Base-by-base conservation (phyloP, 2,329 filamentous ascomycete species). In the Penicillium fuscoglaucum region DNA sequence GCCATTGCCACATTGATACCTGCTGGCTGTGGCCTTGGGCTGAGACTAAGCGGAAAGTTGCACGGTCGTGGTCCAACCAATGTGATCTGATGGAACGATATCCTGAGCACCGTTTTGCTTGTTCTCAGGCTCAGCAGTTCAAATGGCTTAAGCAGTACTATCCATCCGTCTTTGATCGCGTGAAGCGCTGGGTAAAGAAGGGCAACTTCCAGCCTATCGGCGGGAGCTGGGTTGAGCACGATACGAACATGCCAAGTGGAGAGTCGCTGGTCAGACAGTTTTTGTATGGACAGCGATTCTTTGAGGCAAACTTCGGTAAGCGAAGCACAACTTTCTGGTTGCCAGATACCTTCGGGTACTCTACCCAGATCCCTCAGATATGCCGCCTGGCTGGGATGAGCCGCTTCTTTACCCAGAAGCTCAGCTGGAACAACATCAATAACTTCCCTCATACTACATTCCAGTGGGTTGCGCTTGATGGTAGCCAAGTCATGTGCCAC, bases 361-460 rank as follows among this genome's bases (percentile, higher is more conserved):
- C 93, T 0, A 90, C 89, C 50, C 95, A 99, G 76, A 84, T 99
- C 43, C 95, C 95, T 13, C 95, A 99, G 72, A 81, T 99, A 43
- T 98, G 92, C 72, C 89, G 93, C 4, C 80, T 97, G 29, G 90
- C 95, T n/a, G 93, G 92, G 21, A 98, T 99, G 95, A 90, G 86
- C 58, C 87, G 93, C 35, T 99, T 99, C 81, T 89, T 99, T 70
- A 99, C 95, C 0, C 95, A 99, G 76, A 99, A 99, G 79, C 82
- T 99, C 59, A 98, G 93, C 80, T 99, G 95, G 95, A 98, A 98
- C 80, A 98, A 98, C 74, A 98, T 98, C 83, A 98, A 98, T 79
- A 96, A 90, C 71, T 99, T 98, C 78, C 95, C 95, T 0, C 95
- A 98, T 72, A 98, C 95, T 6, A 98, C 95, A 0, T 99, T 99